Conservation (phyloP, 2,329 filamentous ascomycete species). For the Colletotrichum sojae region DNA sequence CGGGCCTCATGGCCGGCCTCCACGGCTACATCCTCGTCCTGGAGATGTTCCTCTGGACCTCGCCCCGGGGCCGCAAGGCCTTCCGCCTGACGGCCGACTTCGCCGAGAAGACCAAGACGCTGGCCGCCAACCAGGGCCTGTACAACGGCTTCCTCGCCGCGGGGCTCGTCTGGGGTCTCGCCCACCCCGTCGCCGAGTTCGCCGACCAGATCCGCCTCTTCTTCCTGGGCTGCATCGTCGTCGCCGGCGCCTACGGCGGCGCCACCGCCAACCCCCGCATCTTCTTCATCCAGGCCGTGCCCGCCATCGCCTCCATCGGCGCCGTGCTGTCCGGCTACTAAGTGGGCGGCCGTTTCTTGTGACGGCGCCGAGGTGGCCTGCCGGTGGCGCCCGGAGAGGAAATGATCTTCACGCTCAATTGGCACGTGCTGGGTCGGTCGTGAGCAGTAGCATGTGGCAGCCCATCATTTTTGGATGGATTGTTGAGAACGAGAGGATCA, state of each 20-base stretch:
- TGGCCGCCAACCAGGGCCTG: constrained; percentile 66
- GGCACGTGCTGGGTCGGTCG: background rate
- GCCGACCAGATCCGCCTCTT: constrained; percentile 61
- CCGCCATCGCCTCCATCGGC: constrained; percentile 49
- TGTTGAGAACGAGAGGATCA: background rate
- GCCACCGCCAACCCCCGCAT: constrained; percentile 58
- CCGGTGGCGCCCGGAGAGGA: no score
- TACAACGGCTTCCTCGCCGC: constrained; percentile 69
- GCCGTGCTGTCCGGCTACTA: constrained; percentile 47
- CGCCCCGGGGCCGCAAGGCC: constrained; percentile 58
- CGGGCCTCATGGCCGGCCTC: constrained; percentile 56
- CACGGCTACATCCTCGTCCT: constrained; percentile 65
- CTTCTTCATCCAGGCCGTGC: constrained; percentile 59
- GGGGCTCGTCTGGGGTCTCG: constrained; percentile 62
- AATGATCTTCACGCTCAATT: no score
- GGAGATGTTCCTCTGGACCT: constrained; percentile 66
- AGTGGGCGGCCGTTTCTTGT: background rate
- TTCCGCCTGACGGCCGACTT: constrained; percentile 62
- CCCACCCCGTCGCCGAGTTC: constrained; percentile 59
- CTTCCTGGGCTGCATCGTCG: constrained; percentile 60
- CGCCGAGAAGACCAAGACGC: constrained; percentile 58
- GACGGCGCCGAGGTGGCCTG: background rate
- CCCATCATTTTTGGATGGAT: background rate
- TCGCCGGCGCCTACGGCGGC: constrained; percentile 62
- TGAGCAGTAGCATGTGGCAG: no score